phyloP scores from a whole-genome alignment of 768 basidiomycete species.

The Chalciporus sphaerocephalus region DNA sequence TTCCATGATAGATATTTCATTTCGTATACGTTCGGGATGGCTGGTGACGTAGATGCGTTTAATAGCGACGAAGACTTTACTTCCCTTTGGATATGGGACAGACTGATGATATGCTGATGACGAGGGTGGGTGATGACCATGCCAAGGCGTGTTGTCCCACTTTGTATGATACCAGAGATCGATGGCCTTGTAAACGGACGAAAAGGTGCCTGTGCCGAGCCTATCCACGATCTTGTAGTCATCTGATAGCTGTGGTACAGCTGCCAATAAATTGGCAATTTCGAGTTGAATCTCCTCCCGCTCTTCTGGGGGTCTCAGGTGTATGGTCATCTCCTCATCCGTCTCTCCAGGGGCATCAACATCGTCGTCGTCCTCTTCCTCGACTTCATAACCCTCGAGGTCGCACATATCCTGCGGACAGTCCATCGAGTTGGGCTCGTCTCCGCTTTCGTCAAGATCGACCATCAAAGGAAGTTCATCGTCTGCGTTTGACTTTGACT shows the following conservation, averaged over 20 bases:
- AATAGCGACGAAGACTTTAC: conserved; percentile 80
- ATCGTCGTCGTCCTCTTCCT: conserved; percentile 35
- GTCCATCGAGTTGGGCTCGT: conserved; percentile 32
- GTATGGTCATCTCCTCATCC: conserved; percentile 61
- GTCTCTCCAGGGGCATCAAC: conserved; percentile 35
- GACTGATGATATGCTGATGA: conserved; percentile 70
- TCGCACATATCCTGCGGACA: conserved; percentile 38
- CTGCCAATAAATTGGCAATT: conserved; percentile 62
- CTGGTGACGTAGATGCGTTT: conserved; percentile 98
- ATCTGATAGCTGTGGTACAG: conserved; percentile 59
- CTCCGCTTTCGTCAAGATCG: conserved; percentile 48
- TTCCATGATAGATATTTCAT: conserved; percentile 89
- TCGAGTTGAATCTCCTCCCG: conserved; percentile 71
- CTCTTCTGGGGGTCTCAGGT: conserved; percentile 59
- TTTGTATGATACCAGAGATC: conserved; percentile 72
- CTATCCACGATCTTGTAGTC: conserved; percentile 84
- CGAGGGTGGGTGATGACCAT: conserved; percentile 53
- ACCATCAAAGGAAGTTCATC: conserved; percentile 29
- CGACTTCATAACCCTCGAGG: conserved; percentile 32
- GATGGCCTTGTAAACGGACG: conserved; percentile 97
- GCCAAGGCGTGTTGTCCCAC: conserved; percentile 75
- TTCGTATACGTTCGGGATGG: conserved; percentile 85
- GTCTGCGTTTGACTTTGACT: conserved; percentile 20
- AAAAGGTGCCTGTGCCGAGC: conserved; percentile 96
- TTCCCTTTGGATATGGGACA: conserved; percentile 34